A percentile compares a stretch with the other conserved stretches of the same genome.
These are phyloP conservation scores for Trichosporon faecale DNA, from an alignment of 1,284 basidiomycete species.

Conservation along the genomic window DNA sequence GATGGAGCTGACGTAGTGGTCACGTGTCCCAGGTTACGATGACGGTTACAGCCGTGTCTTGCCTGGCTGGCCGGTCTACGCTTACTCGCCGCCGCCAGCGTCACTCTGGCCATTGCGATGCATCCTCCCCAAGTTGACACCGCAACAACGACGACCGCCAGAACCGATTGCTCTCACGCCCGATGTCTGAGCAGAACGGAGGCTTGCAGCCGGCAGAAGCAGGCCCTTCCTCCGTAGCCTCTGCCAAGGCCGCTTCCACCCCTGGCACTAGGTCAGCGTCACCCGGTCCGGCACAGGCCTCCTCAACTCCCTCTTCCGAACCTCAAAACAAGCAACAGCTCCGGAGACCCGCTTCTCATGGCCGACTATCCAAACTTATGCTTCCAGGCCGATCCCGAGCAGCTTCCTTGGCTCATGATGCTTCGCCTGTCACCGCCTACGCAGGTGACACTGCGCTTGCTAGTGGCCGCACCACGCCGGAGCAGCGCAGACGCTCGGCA, in stretches of 20 bases:
- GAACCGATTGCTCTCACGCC: neutral
- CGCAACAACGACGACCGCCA: neutral
- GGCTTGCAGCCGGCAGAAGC: conserved; percentile 1
- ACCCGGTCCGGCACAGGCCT: conserved; percentile 19
- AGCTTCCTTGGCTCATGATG: conserved; percentile 34
- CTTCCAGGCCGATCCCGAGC: conserved; percentile 38
- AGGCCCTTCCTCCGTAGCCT: neutral
- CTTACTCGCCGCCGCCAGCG: conserved; percentile 5
- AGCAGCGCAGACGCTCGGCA: conserved; percentile 38
- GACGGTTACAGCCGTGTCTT: neutral
- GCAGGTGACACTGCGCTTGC: conserved; percentile 28
- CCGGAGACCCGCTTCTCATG: conserved; percentile 38
- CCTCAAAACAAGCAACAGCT: conserved; percentile 19
- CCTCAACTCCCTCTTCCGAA: neutral
- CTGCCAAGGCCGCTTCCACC: conserved; percentile 8
- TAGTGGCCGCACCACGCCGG: conserved; percentile 44
- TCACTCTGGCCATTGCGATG: neutral
- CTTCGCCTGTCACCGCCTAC: conserved; percentile 29
- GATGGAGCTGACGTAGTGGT: neutral
- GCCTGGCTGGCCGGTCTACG: neutral
- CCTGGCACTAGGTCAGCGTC: conserved; percentile 22
- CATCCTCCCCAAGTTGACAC: neutral
- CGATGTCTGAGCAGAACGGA: neutral
- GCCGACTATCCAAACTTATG: conserved; percentile 43
- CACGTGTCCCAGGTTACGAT: neutral